These are phyloP conservation scores for Rhododendron simsii DNA, from an alignment of 148 eudicot genomes.

Conservation along the genomic window DNA sequence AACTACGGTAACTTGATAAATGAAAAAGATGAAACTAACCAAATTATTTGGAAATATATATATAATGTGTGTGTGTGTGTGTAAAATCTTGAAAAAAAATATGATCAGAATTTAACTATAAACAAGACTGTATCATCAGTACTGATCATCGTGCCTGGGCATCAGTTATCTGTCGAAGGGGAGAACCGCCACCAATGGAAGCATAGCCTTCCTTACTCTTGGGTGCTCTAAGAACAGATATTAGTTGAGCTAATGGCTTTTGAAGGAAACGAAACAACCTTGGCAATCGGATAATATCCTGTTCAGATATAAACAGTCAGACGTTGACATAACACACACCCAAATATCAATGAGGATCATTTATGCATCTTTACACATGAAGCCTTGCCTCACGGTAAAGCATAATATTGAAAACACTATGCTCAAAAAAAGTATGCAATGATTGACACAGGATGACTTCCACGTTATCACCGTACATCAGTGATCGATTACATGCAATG, in stretches of 20 bases:
- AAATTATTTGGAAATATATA: background rate
- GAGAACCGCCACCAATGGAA: slow-evolving; percentile 99
- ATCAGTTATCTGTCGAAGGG: slow-evolving; percentile 89
- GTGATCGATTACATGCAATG: background rate
- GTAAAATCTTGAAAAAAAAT: background rate
- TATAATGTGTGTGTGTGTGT: background rate
- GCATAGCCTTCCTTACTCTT: slow-evolving; percentile 99
- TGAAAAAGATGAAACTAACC: background rate
- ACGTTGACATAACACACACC: background rate
- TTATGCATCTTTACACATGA: background rate
- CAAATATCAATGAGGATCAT: background rate
- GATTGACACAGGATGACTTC: background rate
- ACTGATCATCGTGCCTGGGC: slow-evolving; percentile 60
- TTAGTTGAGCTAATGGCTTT: slow-evolving; percentile 90
- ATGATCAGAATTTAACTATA: background rate
- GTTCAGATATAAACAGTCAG: slow-evolving; percentile 32
- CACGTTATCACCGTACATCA: background rate
- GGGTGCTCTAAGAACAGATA: slow-evolving; percentile 89
- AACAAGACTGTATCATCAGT: background rate
- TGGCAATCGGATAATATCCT: slow-evolving; percentile 97
- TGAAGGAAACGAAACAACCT: slow-evolving; percentile 90
- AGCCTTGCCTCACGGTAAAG: background rate
- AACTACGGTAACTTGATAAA: background rate
- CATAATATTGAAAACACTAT: background rate
- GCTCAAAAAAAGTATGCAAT: background rate